Conservation (phyloP, 2,329 filamentous ascomycete genomes). For the Exophiala oligosperma region DNA sequence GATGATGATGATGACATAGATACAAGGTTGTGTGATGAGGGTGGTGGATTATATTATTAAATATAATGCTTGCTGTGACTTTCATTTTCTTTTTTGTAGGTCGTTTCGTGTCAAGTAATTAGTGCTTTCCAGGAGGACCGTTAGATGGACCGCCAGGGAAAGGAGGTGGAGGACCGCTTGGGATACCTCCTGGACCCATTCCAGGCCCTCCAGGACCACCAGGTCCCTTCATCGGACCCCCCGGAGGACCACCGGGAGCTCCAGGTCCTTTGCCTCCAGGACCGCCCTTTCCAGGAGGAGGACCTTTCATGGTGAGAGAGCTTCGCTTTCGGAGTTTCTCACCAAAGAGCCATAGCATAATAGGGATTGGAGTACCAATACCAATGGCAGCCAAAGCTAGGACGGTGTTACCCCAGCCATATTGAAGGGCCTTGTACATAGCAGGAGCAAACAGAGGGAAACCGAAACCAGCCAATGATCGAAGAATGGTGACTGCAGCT, state of each 20-base stretch:
- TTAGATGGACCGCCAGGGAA: conserved; percentile 10
- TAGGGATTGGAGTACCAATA: conserved; percentile 44
- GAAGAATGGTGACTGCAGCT: conserved; percentile 48
- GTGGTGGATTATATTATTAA: conserved; percentile 19
- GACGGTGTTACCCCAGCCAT: conserved; percentile 46
- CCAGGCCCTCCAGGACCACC: conserved; percentile 16
- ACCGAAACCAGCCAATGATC: conserved; percentile 48
- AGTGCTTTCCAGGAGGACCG: conserved; percentile 8
- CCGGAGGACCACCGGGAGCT: conserved; percentile 10
- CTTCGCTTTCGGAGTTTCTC: conserved; percentile 39
- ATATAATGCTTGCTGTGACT: conserved; percentile 5
- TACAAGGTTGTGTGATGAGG: conserved; percentile 10
- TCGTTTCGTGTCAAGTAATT: conserved; percentile 10
- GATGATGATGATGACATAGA: conserved; percentile 15
- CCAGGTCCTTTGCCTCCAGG: conserved; percentile 17
- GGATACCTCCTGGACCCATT: conserved; percentile 17
- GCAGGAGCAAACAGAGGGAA: conserved; percentile 53
- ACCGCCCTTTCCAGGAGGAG: conserved; percentile 23
- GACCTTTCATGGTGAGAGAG: conserved; percentile 26
- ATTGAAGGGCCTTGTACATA: conserved; percentile 40
- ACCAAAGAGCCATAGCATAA: conserved; percentile 50
- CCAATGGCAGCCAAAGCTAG: conserved; percentile 44
- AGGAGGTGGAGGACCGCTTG: conserved; percentile 14
- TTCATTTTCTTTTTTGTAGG: conserved; percentile 7
- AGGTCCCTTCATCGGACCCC: conserved; percentile 19